Evolutionary conservation across 2,329 filamentous ascomycete genomes (phyloP), one percentile per base, ranked within the genome.

Genomic region (Ascochyta rabiei): DNA sequence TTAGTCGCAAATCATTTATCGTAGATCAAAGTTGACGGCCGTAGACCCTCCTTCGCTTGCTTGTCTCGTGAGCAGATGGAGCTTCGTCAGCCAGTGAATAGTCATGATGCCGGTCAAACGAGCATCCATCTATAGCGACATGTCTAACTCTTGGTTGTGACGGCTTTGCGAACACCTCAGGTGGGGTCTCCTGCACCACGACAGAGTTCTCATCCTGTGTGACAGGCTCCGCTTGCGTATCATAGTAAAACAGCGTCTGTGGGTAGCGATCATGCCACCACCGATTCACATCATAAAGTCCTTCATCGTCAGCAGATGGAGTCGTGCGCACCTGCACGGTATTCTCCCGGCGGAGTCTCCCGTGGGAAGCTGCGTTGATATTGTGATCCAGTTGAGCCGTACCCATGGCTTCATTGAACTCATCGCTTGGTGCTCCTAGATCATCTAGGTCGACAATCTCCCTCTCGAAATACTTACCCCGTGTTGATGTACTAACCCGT

Each of bases 191-290:
- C 12, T 50, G 46, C 10, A 50, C 46, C n/a, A 50, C 10, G 3
- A 50, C 18, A 16, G 31, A 24, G 10, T 46, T 28, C 28, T 46
- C 52, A 2, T 41, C 37, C 12, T 46, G 37, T 1, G 37, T 33
- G 1, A 42, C 31, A 3, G 35, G 41, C 24, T 55, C 52, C 19
- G 52, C 46, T 12, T 50, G 41, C 30, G 52, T 50, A 24, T 50
- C 46, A 10, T 50, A 55, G 24, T 55, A 41, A 10, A n/a, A 43
- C 24, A 50, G 52, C 8, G 46, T 50, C 16, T 26, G 18, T 8
- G 35, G 52, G 16, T 55, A 50, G 33, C 52, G 52, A 40, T 50
- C 35, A 23, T 38, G 19, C 52, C 46, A 50, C 52, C 52, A 50
- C 16, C 9, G 37, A 10, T 46, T 23, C 4, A 34, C n/a, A n/a